Base-by-base conservation (phyloP, 768 basidiomycete species). In the Rhodotorula babjevae region DNA sequence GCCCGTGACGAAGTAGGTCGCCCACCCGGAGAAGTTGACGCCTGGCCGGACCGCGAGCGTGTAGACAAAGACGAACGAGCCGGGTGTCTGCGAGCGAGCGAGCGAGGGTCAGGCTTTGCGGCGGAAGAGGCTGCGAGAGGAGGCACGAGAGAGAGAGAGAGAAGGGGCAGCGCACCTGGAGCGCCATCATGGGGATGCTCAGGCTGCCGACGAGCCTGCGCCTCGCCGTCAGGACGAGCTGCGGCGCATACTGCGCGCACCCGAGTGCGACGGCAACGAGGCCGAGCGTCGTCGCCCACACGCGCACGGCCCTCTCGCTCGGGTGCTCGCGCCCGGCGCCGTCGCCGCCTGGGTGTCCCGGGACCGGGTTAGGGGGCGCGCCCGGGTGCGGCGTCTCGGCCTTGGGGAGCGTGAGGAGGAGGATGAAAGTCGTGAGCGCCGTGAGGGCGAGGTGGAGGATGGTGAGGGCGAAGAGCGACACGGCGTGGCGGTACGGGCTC, bases 111-210 rank as follows among this genome's bases (percentile, higher is more conserved):
- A n/a, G n/a, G n/a, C n/a, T n/a, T n/a, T n/a, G n/a, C n/a, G n/a
- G n/a, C n/a, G n/a, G n/a, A n/a, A n/a, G n/a, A n/a, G n/a, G n/a
- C n/a, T n/a, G n/a, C n/a, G n/a, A n/a, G n/a, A n/a, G n/a, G n/a
- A n/a, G n/a, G n/a, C n/a, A 47, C 46, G 46, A 16, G 46, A 9
- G 49, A 50, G 25, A 50, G 25, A 25, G 27, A 50, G 16, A 19
- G n/a, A 40, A n/a, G n/a, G n/a, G n/a, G n/a, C n/a, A n/a, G n/a
- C 72, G 93, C 21, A 87, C 92, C 81, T 98, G 95, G 25, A 99
- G 91, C 61, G 87, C 82, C 95, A 99, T 97, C 87, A 92, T 97
- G 1, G 90, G 89, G 68, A 99, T 90, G 78, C 92, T 93, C 25
- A 98, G 83, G 0, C 93, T 92, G 6, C 95, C 95, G 16, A 98